Base-by-base conservation (phyloP, 2,329 filamentous ascomycete genomes). In the Byssothecium circinans region DNA sequence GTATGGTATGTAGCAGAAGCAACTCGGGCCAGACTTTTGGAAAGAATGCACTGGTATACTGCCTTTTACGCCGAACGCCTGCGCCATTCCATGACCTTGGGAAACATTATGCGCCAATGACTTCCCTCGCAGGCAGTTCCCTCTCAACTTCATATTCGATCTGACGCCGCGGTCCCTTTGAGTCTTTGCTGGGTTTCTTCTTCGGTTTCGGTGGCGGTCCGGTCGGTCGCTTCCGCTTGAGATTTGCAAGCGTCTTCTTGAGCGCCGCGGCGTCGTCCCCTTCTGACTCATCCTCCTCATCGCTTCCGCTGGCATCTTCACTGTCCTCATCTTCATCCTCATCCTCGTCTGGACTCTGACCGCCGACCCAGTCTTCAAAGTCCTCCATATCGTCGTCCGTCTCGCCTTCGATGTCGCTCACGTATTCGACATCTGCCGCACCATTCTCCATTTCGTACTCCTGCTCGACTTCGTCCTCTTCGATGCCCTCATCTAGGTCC, bases 301-400 rank as follows among this genome's bases (percentile, higher is more conserved):
- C 75, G 12, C 70, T 72, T 4, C 71, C 73, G 23, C 70, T 74
- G 14, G 52, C 65, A 2, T 80, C 77, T 10, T 81, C 81, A 2
- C 82, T 81, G n/a, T 81, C 75, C 27, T 82, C 81, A 6, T 84
- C 82, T 17, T 80, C 80, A 4, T 80, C 80, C 5, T 74, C 75
- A 14, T 83, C 75, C 10, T 74, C 74, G 41, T 78, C 78, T 1
- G 72, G 78, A 50, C 80, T 82, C 48, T 81, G 87, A 52, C 84
- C 89, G 60, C 86, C 91, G 41, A 96, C 78, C 92, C 92, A 97
- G 66, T 97, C 92, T 72, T 97, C 89, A 41, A 97, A 82, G 65
- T 82, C 81, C 51, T 81, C 76, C 45, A 78, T 72, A 36, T 90
- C 88, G 47, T 89, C 87, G 51, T 91, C 88, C 57, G 71, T 74